Base-by-base conservation (phyloP, 805 yeast species). In the Scheffersomyces ergatensis region DNA sequence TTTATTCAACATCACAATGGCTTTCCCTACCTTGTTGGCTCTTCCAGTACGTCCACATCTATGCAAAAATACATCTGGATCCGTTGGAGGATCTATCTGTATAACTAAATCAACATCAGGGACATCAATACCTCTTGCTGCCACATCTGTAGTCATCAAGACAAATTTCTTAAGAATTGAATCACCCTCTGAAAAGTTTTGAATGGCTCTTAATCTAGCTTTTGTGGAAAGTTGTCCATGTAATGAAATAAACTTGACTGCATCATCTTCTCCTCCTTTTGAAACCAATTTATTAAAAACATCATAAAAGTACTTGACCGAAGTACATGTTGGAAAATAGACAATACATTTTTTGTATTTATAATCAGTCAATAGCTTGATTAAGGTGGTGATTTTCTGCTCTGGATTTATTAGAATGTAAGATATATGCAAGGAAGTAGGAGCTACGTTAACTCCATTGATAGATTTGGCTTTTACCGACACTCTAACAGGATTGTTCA, bases 1-100 rank as follows among this genome's bases (percentile, higher is more conserved):
- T 36, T 73, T 73, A 46, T 77, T 82, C 30, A 93, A 63, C 63
- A 93, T 73, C 1, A 87, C 80, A 2, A 89, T 68, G 0, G 95
- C 96, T 43, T 74, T 77, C 2, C 99, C 99, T 4, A 73, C 72
- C 45, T 80, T 79, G 44, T 92, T 90, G 0, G 97, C 97, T 46
- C 99, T 71, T 0, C 96, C 99, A 0, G 99, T 89, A 55, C 99
- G 76, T 17, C 99, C 99, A 63, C 92, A 86, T 57, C 99, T 76
- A 60, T 93, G 99, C 33, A 92, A 74, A 55, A 92, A 93, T 57
- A 89, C 79, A 55, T 85, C 95, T 0, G 97, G 88, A 50, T 90
- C 96, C 0, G 89, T 81, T 1, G 99, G 99, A 1, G 98, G 96
- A 48, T 93, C 98, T 18, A 92, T 51, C 58, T 93, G 99, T n/a